Evolutionary conservation across 78 protist genomes (phyloP), one percentile per base, ranked within the genome.

Genomic region (Bigelowiella natans): DNA sequence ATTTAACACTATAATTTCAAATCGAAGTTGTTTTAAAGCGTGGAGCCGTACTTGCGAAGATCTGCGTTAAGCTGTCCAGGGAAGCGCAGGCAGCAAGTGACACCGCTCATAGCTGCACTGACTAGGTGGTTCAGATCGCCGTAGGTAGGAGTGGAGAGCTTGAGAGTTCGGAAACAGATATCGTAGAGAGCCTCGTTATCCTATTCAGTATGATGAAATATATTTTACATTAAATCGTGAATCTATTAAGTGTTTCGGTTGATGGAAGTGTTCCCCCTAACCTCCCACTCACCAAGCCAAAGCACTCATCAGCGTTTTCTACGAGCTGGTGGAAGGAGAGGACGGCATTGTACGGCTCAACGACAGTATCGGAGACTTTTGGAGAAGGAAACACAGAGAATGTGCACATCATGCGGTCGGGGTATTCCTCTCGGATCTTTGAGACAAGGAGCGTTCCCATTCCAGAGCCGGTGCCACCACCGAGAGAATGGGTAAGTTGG

Each of bases 391-490:
- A 95, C 26, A 97, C 98, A 2, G 99, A 95, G 96, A 95, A 97
- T 34, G 99, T 97, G 94, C 92, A 39, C 97, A 97, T 95, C 95
- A 97, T 96, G 84, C 99, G 95, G 93, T 97, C 98, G 88, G 98
- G 98, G 93, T 92, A 97, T 91, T 98, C 99, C 88, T 97, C 99
- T 36, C 92, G 88, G 92, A 92, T 89, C 94, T 92, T 92, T 40
- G 92, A 90, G 86, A 93, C 90, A 39, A 95, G 90, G 0, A 91
- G 93, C 1, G 95, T 91, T 29, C 94, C 97, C 94, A 93, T 91
- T 38, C 99, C 99, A 3, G 99, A 97, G 82, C 99, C 99, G 38
- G 99, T 98, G 38, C 99, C 99, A 51, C 99, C 99, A 38, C 99
- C 99, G 39, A 98, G 96, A 26, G 99, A 98, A 96, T 98, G 99